Evolutionary conservation across 1,139 yeast species (phyloP), one percentile per base, ranked within the genome.

Genomic region (Candida tunisiensis): DNA sequence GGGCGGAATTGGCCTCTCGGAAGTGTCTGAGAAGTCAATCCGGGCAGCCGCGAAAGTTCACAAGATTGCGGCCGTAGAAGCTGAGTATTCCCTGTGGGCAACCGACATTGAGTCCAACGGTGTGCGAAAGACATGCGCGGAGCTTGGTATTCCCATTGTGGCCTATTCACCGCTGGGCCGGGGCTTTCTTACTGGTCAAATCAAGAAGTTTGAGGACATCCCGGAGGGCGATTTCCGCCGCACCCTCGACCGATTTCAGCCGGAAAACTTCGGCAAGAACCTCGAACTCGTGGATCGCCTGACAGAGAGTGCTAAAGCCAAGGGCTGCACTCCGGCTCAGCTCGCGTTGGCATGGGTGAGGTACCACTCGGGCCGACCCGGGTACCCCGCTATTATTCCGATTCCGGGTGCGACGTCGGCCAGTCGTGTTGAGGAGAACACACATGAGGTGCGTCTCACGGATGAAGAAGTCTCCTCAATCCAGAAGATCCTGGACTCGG

Each of bases 121-220:
- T 2, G 62, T 74, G 13, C 63, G 73, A 34, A 62, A 59, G 10
- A 49, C 57, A 4, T 62, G 69, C 34, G 55, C 51, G n/a, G 73
- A 71, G 33, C 55, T 65, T 21, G 57, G 56, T n/a, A 62, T 80
- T 31, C 75, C 88, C 6, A 56, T 79, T 21, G 54, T 77, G 34
- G 80, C 85, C 16, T 80, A 82, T 51, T 74, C 92, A 16, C 93
- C 93, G 23, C 58, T 82, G 34, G 73, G 82, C n/a, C 61, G 78
- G 42, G 93, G 94, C 1, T 51, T 71, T 31, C 61, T 82, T 33
- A 73, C 91, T 6, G 91, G 88, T 31, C 37, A 55, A 11, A 62
- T 69, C 31, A 64, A 54, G 24, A 45, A 60, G 7, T 39, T 52
- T 4, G 53, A 54, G 4, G 64, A 61, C 29, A 44, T 70, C 25